Evolutionary conservation across 2,329 filamentous ascomycete genomes (phyloP).

Genomic region (Scytalidium lignicola): DNA sequence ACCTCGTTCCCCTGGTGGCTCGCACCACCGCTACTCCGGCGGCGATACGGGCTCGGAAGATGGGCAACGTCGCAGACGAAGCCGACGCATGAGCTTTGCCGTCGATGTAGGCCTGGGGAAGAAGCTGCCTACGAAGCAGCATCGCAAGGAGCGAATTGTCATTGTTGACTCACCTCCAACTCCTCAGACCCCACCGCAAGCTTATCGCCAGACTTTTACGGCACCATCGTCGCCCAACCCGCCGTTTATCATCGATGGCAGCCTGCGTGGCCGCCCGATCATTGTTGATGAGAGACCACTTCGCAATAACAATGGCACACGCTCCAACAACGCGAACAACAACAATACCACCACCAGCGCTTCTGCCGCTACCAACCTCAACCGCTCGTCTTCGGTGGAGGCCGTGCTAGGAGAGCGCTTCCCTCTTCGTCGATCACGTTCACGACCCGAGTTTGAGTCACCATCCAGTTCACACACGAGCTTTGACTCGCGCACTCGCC

Average conservation of each 20-base stretch:
- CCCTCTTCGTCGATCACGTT: slow-evolving; percentile 7
- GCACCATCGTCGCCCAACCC: slow-evolving; percentile 23
- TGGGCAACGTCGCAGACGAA: slow-evolving; percentile 33
- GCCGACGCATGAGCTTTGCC: slow-evolving; percentile 25
- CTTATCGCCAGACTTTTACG: slow-evolving; percentile 34
- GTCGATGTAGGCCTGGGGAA: slow-evolving; percentile 14
- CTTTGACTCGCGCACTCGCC: slow-evolving; percentile 11
- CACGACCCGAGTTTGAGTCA: slow-evolving; percentile 12
- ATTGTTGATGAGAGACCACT: slow-evolving; percentile 23
- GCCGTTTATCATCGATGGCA: slow-evolving; percentile 11
- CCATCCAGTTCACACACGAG: slow-evolving; percentile 18
- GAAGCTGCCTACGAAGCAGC: slow-evolving; percentile 13
- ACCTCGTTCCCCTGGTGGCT: slow-evolving; percentile 17
- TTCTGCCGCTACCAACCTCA: background rate
- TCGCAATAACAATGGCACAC: background rate
- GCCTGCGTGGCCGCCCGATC: slow-evolving; percentile 15
- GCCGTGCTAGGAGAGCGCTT: slow-evolving; percentile 15
- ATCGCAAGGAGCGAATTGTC: slow-evolving; percentile 38
- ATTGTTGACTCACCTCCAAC: slow-evolving; percentile 41
- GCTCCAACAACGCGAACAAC: background rate
- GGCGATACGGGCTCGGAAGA: slow-evolving; percentile 29
- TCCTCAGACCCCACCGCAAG: slow-evolving; percentile 42
- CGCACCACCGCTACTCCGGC: slow-evolving; percentile 30
- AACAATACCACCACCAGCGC: background rate
- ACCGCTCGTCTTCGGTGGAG: slow-evolving; percentile 9